Evolutionary conservation across 2,329 filamentous ascomycete species (phyloP), one percentile per base, ranked within the genome.

Genomic region (Alternaria arborescens): DNA sequence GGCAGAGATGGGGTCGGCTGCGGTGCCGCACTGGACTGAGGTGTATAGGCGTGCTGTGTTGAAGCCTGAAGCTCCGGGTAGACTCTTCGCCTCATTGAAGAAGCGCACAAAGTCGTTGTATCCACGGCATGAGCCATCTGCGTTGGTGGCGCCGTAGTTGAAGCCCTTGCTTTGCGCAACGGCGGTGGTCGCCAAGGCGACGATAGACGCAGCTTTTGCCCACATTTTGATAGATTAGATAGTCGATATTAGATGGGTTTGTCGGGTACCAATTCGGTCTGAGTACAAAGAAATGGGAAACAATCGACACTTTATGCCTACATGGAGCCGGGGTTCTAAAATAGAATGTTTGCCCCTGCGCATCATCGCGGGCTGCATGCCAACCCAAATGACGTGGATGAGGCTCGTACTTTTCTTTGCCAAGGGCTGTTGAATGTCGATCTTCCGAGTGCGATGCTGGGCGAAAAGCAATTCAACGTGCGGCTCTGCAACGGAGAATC

Each of bases 31-130:
- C 84, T 92, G 90, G 43, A 90, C 83, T 82, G 87, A 91, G 66
- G 90, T 92, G 80, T 90, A 93, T 12, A 92, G 83, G 59, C 90
- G 87, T 32, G 88, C 89, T 59, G 86, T 88, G 69, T 81, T 89
- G 82, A 91, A 92, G 41, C 87, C 87, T 14, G 82, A 79, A 42
- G 89, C 87, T 43, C 88, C 88, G n/a, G 83, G 80, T 10, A 93
- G 86, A 48, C 81, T 81, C 66, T 87, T 84, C 8, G 90, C 89
- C 3, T 85, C 81, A 65, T 83, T 86, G 84, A 92, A 92, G 79
- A 91, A 86, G 68, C 83, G 80, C 80, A 91, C 87, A 77, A 90
- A 93, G 73, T 91, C 88, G 12, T 83, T 69, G 74, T 91, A 85
- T 57, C 73, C 69, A 80, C 91, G 89, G 75, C 83, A 79, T 26